Base-by-base conservation (phyloP, 2,329 filamentous ascomycete genomes). In the Curvularia sp. region DNA sequence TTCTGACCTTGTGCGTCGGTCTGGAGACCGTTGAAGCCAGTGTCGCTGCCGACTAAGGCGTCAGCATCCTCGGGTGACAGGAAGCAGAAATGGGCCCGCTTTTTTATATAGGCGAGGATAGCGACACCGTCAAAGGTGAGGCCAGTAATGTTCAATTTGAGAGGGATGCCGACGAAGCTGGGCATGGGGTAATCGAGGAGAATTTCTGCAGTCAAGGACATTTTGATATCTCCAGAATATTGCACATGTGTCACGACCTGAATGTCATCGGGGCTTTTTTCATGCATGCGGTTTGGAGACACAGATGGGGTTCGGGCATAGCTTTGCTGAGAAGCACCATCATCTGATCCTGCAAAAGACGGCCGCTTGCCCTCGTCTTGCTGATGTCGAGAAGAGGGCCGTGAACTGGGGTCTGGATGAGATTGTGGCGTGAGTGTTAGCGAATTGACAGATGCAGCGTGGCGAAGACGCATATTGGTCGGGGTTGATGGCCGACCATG, bases 161-260 rank as follows among this genome's bases (percentile, higher is more conserved):
- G 85, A 1, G 95, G 95, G 61, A 99, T 94, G 12, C 93, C 93
- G 2, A 98, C 94, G 72, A 99, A 99, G 80, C 92, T 96, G 41
- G 93, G 93, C 92, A 98, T 98, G 0, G 95, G 95, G 75, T 99
- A 99, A 78, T 99, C 95, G 33, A 99, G 88, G 31, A 98, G 83
- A 42, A 99, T 97, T 78, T 98, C 93, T 0, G 95, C 93, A 24
- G 95, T 98, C 49, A 99, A 83, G 61, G 93, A 92, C 57, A 99
- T 85, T 65, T 89, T 88, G 58, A 99, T 85, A 72, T 97, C 90
- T 31, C 95, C 95, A 2, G 89, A 86, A 77, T 99, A 99, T 55
- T 88, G 88, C 60, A 96, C 93, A 65, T 93, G 89, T 71, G 96
- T 94, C 5, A 98, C 90, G 49, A 96, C 90, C 76, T 99, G 95